Evolutionary conservation across 768 basidiomycete species (phyloP).

Genomic region (Dacryopinax primogenitus): DNA sequence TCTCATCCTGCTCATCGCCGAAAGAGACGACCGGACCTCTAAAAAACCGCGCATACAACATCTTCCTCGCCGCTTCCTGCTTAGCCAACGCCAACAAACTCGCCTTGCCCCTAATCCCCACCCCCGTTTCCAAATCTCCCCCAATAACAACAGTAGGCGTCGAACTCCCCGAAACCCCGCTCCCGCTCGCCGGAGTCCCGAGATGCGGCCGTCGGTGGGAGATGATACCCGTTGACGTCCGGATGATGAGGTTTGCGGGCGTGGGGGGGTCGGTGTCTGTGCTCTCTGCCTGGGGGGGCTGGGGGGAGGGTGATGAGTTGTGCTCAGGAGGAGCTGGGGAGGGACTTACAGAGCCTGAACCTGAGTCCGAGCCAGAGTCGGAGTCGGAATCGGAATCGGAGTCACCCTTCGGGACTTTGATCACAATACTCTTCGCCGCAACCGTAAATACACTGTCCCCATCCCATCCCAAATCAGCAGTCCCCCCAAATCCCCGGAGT

Average conservation of each 20-base stretch:
- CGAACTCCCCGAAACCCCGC: slow-evolving; percentile 27
- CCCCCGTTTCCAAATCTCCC: no score
- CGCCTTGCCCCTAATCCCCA: slow-evolving; percentile 27
- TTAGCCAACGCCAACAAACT: slow-evolving; percentile 54
- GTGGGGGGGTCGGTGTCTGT: slow-evolving; percentile 14
- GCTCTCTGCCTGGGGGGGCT: background rate
- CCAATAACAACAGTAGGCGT: slow-evolving; percentile 30
- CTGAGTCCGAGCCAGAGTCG: no score
- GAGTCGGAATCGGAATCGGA: no score
- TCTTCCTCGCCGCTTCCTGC: slow-evolving; percentile 59
- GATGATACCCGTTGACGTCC: slow-evolving; percentile 62
- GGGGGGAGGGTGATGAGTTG: background rate
- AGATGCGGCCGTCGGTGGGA: slow-evolving; percentile 51
- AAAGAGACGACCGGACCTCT: slow-evolving; percentile 45
- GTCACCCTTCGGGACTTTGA: slow-evolving; percentile 43
- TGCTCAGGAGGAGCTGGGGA: background rate
- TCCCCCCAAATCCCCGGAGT: background rate
- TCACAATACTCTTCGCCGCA: slow-evolving; percentile 69
- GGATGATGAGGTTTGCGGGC: slow-evolving; percentile 29
- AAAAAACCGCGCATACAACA: slow-evolving; percentile 70
- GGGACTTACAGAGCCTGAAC: slow-evolving; percentile 7
- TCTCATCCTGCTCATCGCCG: slow-evolving; percentile 10
- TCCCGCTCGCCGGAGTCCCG: slow-evolving; percentile 40
- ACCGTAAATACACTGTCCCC: slow-evolving; percentile 56
- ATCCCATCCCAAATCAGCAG: background rate